Base-by-base conservation (phyloP, 2,329 filamentous ascomycete species). In the Colletotrichum navitas region DNA sequence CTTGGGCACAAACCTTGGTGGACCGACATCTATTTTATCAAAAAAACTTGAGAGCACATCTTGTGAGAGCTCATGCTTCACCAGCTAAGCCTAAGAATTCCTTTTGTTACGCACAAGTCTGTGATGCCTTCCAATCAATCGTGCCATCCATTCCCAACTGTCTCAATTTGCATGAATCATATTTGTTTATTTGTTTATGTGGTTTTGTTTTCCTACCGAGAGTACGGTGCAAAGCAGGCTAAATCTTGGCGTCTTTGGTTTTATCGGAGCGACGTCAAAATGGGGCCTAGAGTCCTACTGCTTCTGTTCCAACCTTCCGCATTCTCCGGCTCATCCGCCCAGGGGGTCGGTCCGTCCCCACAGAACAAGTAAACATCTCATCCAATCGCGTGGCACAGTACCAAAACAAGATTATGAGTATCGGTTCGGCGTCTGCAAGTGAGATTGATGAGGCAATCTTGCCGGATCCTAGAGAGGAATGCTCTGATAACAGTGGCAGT, bases 401-500 rank as follows among this genome's bases (percentile, higher is more conserved):
- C 26, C 11, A 39, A 24, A 52, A n/a, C 47, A 18, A 63, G 24
- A n/a, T 2, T 26, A 12, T 18, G 3, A 32, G 10, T n/a, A 5
- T 16, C 2, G 8, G 21, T 5, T 59, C 49, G 18, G 3, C 7
- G 16, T 29, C n/a, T 7, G 24, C 16, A 26, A 18, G 3, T 47
- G 45, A 18, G 18, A 18, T 32, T 3, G n/a, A 24, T 12, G 14
- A 21, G n/a, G 36, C 5, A 11, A 39, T 3, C 12, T 11, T 65
- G 12, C 32, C n/a, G 41, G 12, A 12, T 43, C 41, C 43, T 3
- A 24, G n/a, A 47, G 21, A 47, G 45, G 45, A 12, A 47, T n/a
- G 10, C 45, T 45, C 43, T 47, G n/a, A 87, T 3, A 85, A 89
- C 59, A 89, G 85, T 10, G 90, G 92, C 76, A 91, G 91, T 74